A percentile compares a stretch with the other conserved stretches of the same genome.
Conservation (phyloP, 176 grass and related monocot species). For the Urochloa ruziziensis region DNA sequence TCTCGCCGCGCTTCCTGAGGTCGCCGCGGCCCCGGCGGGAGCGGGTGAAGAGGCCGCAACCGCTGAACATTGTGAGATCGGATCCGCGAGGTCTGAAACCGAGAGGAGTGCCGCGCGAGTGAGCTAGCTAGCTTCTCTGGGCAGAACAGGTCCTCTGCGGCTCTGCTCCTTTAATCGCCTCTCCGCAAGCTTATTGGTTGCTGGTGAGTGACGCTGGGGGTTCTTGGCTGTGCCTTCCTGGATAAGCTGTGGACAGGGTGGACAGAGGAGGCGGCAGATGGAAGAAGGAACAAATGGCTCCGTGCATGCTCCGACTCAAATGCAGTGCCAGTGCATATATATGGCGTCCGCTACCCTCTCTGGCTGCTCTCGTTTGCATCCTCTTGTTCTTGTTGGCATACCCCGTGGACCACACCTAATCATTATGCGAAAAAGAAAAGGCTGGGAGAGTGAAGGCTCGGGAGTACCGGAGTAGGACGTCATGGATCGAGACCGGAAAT, state of each 20-base stretch:
- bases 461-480: too few relatives aligned
- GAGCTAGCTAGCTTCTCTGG: not conserved
- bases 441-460: not conserved
- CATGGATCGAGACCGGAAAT: not conserved
- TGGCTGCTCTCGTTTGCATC: not conserved
- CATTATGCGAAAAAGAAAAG: conserved; percentile 36
- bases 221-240: conserved; percentile 37
- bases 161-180: not conserved
- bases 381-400: not conserved
- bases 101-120: conserved; percentile 13
- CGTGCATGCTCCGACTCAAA: conserved; percentile 46
- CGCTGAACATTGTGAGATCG: conserved; percentile 43
- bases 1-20: conserved; percentile 38
- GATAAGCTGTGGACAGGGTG: conserved; percentile 50
- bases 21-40: conserved; percentile 27
- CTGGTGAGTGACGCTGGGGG: not conserved
- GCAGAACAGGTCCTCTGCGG: conserved; percentile 17
- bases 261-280: conserved; percentile 6
- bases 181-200: not conserved
- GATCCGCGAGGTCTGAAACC: not conserved
- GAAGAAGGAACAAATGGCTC: conserved; percentile 11
- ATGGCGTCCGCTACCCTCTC: not conserved
- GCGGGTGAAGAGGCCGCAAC: conserved; percentile 49
- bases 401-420: conserved; percentile 29
- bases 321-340: conserved; percentile 36